Evolutionary conservation across 2,329 filamentous ascomycete genomes (phyloP).

Genomic region (Ascochyta lentis): DNA sequence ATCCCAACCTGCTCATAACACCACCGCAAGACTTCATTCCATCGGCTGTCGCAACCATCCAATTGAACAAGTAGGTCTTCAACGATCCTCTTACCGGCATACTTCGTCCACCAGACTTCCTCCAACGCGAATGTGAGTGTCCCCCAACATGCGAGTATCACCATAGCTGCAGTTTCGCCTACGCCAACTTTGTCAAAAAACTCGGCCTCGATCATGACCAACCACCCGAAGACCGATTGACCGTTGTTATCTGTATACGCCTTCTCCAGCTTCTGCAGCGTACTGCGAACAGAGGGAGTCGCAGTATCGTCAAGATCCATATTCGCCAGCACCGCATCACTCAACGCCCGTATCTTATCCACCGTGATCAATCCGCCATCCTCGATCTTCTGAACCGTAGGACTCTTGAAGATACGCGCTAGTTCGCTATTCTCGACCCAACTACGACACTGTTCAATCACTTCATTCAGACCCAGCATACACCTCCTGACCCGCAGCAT

Average conservation of each 20-base stretch:
- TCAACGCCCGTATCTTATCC: background rate
- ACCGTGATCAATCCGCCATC: background rate
- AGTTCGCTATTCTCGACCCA: background rate
- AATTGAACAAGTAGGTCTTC: background rate
- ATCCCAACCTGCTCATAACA: constrained; percentile 6
- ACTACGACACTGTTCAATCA: background rate
- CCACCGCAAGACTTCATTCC: background rate
- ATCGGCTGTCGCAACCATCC: background rate
- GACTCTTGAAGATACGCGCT: background rate
- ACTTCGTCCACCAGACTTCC: constrained; percentile 5
- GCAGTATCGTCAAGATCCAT: background rate
- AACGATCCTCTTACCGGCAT: background rate
- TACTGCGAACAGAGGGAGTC: background rate
- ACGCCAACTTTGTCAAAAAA: background rate
- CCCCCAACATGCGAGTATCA: background rate
- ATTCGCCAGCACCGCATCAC: background rate
- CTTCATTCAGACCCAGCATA: constrained; percentile 1
- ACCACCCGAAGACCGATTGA: background rate
- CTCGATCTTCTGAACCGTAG: background rate
- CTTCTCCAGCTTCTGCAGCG: constrained; percentile 9
- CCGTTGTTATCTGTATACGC: background rate
- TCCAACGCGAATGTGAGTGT: constrained; percentile 1
- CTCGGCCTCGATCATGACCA: constrained; percentile 1
- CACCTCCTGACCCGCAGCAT: background rate
- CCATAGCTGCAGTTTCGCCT: constrained; percentile 3